Evolutionary conservation across 805 yeast species (phyloP).

Genomic region (Hemisphaericaspora nanyangensis): DNA sequence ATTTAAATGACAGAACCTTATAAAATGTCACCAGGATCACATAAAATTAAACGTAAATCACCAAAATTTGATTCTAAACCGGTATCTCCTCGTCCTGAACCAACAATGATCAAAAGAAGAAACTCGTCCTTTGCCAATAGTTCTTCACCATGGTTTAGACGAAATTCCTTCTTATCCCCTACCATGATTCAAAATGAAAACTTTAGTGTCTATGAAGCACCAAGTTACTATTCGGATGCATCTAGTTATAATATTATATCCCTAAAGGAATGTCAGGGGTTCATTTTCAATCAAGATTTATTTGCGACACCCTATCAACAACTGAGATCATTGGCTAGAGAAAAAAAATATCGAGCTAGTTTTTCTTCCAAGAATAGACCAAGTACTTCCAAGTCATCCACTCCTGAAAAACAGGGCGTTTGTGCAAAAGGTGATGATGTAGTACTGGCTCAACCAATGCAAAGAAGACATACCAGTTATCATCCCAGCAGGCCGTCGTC

Average conservation of each 20-base stretch:
- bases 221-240: conserved; percentile 25
- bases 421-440: neutral
- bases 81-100: conserved; percentile 8
- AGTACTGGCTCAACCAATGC: neutral
- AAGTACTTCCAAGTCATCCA: neutral
- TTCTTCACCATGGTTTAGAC: conserved; percentile 51
- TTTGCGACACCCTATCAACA: conserved; percentile 74
- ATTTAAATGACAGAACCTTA: conserved; percentile 5
- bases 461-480: conserved; percentile 30
- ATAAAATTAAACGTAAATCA: conserved; percentile 5
- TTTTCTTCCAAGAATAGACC: neutral
- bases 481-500: conserved; percentile 22
- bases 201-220: conserved; percentile 48
- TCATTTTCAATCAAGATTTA: conserved; percentile 70
- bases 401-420: neutral
- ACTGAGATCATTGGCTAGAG: conserved; percentile 32
- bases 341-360: conserved; percentile 21
- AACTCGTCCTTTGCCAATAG: conserved; percentile 29
- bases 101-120: conserved; percentile 14
- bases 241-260: conserved; percentile 36
- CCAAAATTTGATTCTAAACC: neutral
- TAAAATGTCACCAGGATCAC: neutral
- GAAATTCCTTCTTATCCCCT: conserved; percentile 54
- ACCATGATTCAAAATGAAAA: conserved; percentile 56
- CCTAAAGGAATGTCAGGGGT: conserved; percentile 66